Base-by-base conservation (phyloP, 108 stramenopile species). In the Pseudonitzschia delicatissima region DNA sequence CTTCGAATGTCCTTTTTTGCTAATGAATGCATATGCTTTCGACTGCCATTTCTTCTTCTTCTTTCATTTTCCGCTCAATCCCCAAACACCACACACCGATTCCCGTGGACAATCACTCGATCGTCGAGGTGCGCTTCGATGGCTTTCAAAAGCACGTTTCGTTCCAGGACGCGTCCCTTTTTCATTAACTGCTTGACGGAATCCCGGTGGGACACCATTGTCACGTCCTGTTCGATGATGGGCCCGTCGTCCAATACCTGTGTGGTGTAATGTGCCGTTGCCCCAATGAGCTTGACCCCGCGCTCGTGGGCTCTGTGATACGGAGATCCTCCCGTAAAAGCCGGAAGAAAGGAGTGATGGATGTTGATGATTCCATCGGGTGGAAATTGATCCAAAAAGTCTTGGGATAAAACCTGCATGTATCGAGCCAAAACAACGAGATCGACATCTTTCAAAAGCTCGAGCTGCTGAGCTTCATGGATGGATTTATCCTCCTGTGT, bases 271-370 rank as follows among this genome's bases (percentile, higher is more conserved):
- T 91, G 87, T 4, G 87, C 86, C 27, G 93, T 92, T 7, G 93
- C 93, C 13, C 93, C 93, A 55, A 94, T 87, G 36, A 94, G 66
- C 67, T 94, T 94, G 9, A 94, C 93, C 13, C 93, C 93, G 28
- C 93, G 81, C 35, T 90, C 89, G 58, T 85, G 81, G 1, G 93
- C 93, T 27, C 72, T 67, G 45, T 89, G 87, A 69, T 94, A 87
- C 5, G 93, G 89, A 44, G 45, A 59, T 2, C 72, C 80, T 11
- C 93, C 93, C 57, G 66, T 68, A 66, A 94, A 94, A 2, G 93
- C 90, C 9, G 93, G 93, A 18, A 94, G 67, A 69, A 94, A 92
- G 17, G 88, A 90, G 73, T 94, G 93, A 65, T 94, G 93, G 45
- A 94, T 92, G 65, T 94, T 94, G 60, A 94, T 91, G 42, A 90